Evolutionary conservation across 257 asterid genomes (phyloP), one percentile per base, ranked within the genome.

Genomic region (Marsdenia floribunda): DNA sequence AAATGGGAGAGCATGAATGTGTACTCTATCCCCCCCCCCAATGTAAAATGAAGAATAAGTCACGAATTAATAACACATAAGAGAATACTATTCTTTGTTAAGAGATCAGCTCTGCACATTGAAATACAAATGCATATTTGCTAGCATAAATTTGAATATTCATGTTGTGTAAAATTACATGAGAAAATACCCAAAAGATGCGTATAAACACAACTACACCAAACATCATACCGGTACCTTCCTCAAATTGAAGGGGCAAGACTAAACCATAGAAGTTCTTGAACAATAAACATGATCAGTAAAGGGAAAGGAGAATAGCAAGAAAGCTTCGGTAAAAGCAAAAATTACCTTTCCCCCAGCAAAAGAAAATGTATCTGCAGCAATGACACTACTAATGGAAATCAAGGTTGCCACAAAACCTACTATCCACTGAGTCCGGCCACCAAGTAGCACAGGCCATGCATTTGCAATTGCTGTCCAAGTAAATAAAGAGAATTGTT

Each of bases 321-420:
- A 67, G 57, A 75, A 42, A 38, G 42, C 66, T 18, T 37, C 16
- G 73, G 47, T 55, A 58, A n/a, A n/a, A n/a, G n/a, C n/a, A n/a
- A n/a, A n/a, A n/a, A n/a, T n/a, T n/a, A n/a, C n/a, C n/a, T n/a
- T 95, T 82, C 99, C 99, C 77, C 96, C 97, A 79, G 86, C 77
- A 82, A 95, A 95, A 73, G 99, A 97, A 86, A 73, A 92, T 46
- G 99, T 95, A 79, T 95, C 98, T 52, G 99, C 99, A 76, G 99
- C 98, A 80, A 95, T 90, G 61, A 95, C 86, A 82, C 98, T 89
- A 81, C 97, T 90, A 66, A 95, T 4, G 70, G 98, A 88, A 77
- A 88, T 87, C 81, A 92, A 90, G 82, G 98, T 87, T 64, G 98
- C 97, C 78, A 90, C 94, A n/a, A n/a, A n/a, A n/a, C n/a, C n/a